phyloP scores from a whole-genome alignment of 495 filamentous ascomycete species.

The Barbatosphaeria neglecta region DNA sequence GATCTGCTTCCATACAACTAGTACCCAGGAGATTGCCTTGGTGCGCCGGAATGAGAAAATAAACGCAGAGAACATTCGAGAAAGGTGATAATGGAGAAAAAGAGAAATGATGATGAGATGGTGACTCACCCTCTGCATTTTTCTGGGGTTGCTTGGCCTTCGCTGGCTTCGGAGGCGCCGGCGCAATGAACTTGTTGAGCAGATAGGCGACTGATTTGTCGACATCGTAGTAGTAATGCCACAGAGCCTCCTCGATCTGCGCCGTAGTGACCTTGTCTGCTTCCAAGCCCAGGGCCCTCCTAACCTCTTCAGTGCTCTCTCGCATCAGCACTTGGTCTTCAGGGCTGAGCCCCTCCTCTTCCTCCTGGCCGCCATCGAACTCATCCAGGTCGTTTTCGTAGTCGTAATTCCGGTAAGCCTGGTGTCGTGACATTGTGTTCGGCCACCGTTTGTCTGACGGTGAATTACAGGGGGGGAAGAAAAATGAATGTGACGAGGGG shows the following conservation, averaged over 20 bases:
- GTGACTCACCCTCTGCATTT: slow-evolving; percentile 41
- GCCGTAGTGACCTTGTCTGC: slow-evolving; percentile 45
- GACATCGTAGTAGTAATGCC: slow-evolving; percentile 93
- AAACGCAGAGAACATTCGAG: slow-evolving; percentile 11
- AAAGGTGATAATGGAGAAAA: too few species aligned
- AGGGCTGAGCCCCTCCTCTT: slow-evolving; percentile 40
- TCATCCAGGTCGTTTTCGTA: slow-evolving; percentile 50
- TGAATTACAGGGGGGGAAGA: too few species aligned
- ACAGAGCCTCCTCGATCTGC: slow-evolving; percentile 80
- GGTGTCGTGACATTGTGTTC: slow-evolving; percentile 54
- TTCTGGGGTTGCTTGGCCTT: slow-evolving; percentile 19
- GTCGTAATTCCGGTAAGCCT: slow-evolving; percentile 47
- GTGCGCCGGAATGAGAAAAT: not conserved
- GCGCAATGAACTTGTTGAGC: slow-evolving; percentile 44
- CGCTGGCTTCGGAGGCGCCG: slow-evolving; percentile 14
- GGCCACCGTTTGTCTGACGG: too few species aligned
- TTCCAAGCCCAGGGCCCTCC: slow-evolving; percentile 38
- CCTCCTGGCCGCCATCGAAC: slow-evolving; percentile 41
- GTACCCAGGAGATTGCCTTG: slow-evolving; percentile 7
- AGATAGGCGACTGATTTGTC: slow-evolving; percentile 73
- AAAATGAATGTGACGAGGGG: too few species aligned
- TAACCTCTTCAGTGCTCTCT: slow-evolving; percentile 42
- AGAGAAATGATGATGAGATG: too few species aligned
- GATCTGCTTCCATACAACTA: slow-evolving; percentile 14
- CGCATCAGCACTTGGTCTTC: slow-evolving; percentile 49